Base-by-base conservation (phyloP, 306 rosid genomes). In the Cucurbita moschata region DNA sequence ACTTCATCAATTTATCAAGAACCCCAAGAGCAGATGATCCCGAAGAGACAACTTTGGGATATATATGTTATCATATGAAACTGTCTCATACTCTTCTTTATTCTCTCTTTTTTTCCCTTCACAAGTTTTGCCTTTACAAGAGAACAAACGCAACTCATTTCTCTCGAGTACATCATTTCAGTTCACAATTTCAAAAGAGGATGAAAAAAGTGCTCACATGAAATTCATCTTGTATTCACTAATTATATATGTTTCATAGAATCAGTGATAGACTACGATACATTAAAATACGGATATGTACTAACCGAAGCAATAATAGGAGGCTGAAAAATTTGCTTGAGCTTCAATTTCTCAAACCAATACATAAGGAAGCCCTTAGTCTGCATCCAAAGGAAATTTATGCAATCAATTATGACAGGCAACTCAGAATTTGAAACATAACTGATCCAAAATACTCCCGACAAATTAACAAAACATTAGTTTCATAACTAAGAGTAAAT, bases 291-390 rank as follows among this genome's bases (percentile, higher is more conserved):
- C 6, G 30, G 35, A 71, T 38, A 37, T 44, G 63, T 51, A 76
- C 97, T 91, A 85, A 95, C 99, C 6, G 99, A 95, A 83, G 99
- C 97, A 72, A 95, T 83, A 30, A 95, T 95, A 80, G 99, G 96
- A 53, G 99, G 99, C 66, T 95, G 97, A 75, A 89, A 85, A 79
- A 95, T 84, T 86, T 89, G 97, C 84, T 87, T 84, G 78, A 95
- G 92, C 89, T 88, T 95, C 91, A 95, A 87, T 82, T 84, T 91
- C 51, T 88, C 97, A 54, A 81, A 89, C 21, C 92, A 9, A 71
- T 80, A 77, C 8, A 53, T 1, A 1, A 85, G 57, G 52, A 88
- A 8, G 39, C 46, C 66, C 78, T 76, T 79, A 37, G 92, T 74
- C 99, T 95, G 96, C 89, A 84, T 68, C 54, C 72, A 74, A 60